These are phyloP conservation scores for Umbellularia californica DNA, from an alignment of 164 flowering plant genomes.

Conservation along the genomic window DNA sequence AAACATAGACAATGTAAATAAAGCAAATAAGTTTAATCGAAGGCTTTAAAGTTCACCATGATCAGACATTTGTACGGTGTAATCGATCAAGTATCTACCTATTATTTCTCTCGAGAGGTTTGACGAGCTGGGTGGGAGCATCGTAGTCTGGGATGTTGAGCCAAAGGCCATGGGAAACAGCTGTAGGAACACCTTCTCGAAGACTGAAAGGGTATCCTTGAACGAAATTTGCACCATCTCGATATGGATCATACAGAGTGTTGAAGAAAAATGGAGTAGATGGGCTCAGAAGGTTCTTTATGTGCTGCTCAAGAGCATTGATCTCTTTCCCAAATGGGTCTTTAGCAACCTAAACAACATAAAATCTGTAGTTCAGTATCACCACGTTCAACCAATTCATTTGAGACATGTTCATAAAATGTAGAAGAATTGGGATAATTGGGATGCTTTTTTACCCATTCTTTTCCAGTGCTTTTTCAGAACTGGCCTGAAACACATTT, in stretches of 20 bases:
- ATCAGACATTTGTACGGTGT: neutral
- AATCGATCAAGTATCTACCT: conserved; percentile 30
- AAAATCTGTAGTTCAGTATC: neutral
- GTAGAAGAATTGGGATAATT: too few species aligned
- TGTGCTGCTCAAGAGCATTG: conserved; percentile 81
- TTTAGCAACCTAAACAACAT: conserved; percentile 56
- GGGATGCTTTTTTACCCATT: too few species aligned
- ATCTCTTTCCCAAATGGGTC: conserved; percentile 70
- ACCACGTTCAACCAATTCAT: too few species aligned
- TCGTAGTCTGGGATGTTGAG: conserved; percentile 83
- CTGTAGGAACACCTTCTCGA: conserved; percentile 71
- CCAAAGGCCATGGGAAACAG: conserved; percentile 85
- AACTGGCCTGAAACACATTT: too few species aligned
- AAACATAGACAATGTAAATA: neutral
- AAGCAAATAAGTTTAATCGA: neutral
- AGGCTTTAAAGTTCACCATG: too few species aligned
- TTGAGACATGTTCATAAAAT: too few species aligned
- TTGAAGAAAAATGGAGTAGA: conserved; percentile 82
- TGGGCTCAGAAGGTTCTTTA: conserved; percentile 62
- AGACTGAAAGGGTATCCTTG: conserved; percentile 88
- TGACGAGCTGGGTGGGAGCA: conserved; percentile 85
- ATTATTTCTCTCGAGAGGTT: conserved; percentile 73
- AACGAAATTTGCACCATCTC: conserved; percentile 77
- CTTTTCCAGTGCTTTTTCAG: too few species aligned
- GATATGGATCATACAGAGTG: conserved; percentile 80